Conservation (phyloP, 805 yeast species). For the Monosporozyma solicola region DNA sequence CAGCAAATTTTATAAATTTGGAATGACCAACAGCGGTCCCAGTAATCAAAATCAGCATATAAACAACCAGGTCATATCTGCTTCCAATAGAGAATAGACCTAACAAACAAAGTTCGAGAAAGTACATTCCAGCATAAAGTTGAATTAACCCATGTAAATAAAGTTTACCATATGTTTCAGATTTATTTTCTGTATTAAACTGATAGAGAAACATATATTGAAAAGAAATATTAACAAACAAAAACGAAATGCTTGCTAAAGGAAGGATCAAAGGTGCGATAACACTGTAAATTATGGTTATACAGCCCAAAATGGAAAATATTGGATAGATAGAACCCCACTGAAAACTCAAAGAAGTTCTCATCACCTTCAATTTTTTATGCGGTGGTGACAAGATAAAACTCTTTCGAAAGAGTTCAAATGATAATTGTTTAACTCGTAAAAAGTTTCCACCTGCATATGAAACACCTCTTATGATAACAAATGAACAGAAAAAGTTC, state of each 20-base stretch:
- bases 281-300: slow-evolving; percentile 69
- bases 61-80: slow-evolving; percentile 34
- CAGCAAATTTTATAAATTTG: slow-evolving; percentile 31
- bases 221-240: slow-evolving; percentile 52
- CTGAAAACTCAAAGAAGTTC: slow-evolving; percentile 37
- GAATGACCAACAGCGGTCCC: slow-evolving; percentile 51
- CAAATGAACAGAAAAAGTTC: slow-evolving; percentile 72
- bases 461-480: slow-evolving; percentile 65
- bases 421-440: slow-evolving; percentile 45
- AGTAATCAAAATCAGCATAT: slow-evolving; percentile 44
- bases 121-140: slow-evolving; percentile 71
- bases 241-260: slow-evolving; percentile 48
- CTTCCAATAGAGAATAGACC: slow-evolving; percentile 66
- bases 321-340: slow-evolving; percentile 81
- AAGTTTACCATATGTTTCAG: slow-evolving; percentile 61
- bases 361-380: slow-evolving; percentile 38
- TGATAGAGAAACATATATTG: slow-evolving; percentile 59
- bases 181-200: slow-evolving; percentile 40
- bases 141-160: slow-evolving; percentile 73
- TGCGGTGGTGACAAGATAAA: slow-evolving; percentile 54
- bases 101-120: slow-evolving; percentile 65
- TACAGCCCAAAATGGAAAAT: slow-evolving; percentile 67
- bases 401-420: slow-evolving; percentile 29
- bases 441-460: slow-evolving; percentile 65
- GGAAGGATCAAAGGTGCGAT: slow-evolving; percentile 71